Conservation (phyloP, 2,329 filamentous ascomycete species). For the Hirsutella rhossiliensis region DNA sequence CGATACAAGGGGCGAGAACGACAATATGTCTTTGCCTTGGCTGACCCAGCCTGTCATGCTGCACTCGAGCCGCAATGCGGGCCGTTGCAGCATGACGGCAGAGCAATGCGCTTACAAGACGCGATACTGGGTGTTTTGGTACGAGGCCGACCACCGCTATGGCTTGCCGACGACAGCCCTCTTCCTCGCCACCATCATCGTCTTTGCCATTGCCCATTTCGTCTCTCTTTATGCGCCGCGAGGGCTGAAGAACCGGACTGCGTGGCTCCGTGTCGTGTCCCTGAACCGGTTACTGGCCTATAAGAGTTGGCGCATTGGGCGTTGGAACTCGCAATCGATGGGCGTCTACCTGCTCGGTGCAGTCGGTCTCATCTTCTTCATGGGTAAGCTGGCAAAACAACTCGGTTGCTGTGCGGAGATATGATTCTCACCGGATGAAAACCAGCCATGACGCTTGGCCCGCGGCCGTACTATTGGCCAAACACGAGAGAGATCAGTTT, state of each 20-base stretch:
- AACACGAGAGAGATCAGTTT: slow-evolving; percentile 22
- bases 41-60: slow-evolving; percentile 4
- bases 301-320: slow-evolving; percentile 10
- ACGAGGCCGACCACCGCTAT: slow-evolving; percentile 38
- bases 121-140: slow-evolving; percentile 36
- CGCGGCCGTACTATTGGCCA: slow-evolving; percentile 45
- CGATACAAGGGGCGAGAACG: too few species aligned
- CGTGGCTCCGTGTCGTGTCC: slow-evolving; percentile 24
- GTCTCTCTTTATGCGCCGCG: slow-evolving; percentile 16
- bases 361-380: slow-evolving; percentile 32
- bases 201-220: slow-evolving; percentile 31
- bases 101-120: slow-evolving; percentile 32
- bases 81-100: slow-evolving; percentile 19
- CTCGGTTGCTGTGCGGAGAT: too few species aligned
- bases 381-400: too few species aligned
- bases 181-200: slow-evolving; percentile 32
- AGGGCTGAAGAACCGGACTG: slow-evolving; percentile 13
- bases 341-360: slow-evolving; percentile 27
- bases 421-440: too few species aligned
- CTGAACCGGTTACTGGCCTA: slow-evolving; percentile 9
- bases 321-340: slow-evolving; percentile 30
- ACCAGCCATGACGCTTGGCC: slow-evolving; percentile 32
- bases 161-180: slow-evolving; percentile 40
- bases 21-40: too few species aligned
- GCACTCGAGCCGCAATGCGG: slow-evolving; percentile 6